Base-by-base conservation (phyloP, 1,139 yeast genomes). In the Yamadazyma dushanensis region DNA sequence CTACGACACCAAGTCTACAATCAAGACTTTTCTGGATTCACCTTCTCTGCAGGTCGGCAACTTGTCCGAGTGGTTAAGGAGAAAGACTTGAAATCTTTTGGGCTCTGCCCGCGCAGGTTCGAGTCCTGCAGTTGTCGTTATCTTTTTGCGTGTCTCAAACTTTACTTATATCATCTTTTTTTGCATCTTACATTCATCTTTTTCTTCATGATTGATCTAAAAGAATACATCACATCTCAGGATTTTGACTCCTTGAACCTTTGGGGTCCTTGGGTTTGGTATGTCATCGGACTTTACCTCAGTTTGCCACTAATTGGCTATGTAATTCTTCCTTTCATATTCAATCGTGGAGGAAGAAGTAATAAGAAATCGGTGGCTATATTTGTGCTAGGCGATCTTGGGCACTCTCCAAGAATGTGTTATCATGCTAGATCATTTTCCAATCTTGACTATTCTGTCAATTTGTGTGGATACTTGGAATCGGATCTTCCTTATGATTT, bases 391-490 rank as follows among this genome's bases (percentile, higher is more conserved):
- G 99, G 99, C 1, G 98, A 92, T 54, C 58, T 94, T 36, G 97
- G 96, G 10, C 95, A 90, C 52, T 90, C 97, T 1, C 99, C 99
- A 4, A 69, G 99, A 43, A 92, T 92, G 87, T 76, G 84, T 50
- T 86, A 92, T 58, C 99, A 94, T 57, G 96, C 96, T 1, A 62
- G 72, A 40, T 83, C 95, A 36, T 79, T 92, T 47, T 75, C 86
- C n/a, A 63, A 70, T 33, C 59, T 63, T 17, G 92, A 88, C 1
- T 83, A 83, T 57, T 70, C 72, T 32, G 98, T 94, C 2, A 87
- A 83, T 43, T 58, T 92, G 29, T 84, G 96, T 58, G 98, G 98
- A 0, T 92, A 90, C 55, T 52, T 78, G 2, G 94, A 83, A 45
- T 74, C 79, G 19, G 57, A 57, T 7, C 70, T 84, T 1, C 78